phyloP scores from a whole-genome alignment of 176 grass and related monocot species.

The Chloris gayana region DNA sequence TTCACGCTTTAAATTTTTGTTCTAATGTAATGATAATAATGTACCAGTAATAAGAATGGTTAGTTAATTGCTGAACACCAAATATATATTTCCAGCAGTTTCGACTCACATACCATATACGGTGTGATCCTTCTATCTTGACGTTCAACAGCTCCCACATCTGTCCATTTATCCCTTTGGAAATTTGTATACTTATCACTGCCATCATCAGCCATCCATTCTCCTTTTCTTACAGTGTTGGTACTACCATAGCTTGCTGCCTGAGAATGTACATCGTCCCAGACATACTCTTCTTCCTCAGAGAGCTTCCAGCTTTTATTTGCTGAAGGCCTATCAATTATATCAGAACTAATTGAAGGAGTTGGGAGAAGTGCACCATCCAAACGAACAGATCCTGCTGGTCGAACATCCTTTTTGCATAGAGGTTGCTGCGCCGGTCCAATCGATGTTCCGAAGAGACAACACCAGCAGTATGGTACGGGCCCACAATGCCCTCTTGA shows the following conservation, averaged over 20 bases:
- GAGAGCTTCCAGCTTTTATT: conserved; percentile 89
- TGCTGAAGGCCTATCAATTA: conserved; percentile 51
- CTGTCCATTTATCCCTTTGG: conserved; percentile 61
- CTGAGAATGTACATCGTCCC: conserved; percentile 75
- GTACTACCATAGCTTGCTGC: conserved; percentile 45
- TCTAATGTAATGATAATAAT: neutral
- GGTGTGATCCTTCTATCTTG: conserved; percentile 46
- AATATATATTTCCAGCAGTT: conserved; percentile 6
- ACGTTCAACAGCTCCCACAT: conserved; percentile 36
- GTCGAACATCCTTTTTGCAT: conserved; percentile 46
- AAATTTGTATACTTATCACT: conserved; percentile 51
- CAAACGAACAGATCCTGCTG: conserved; percentile 51
- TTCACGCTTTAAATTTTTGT: neutral
- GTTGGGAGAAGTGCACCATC: conserved; percentile 50
- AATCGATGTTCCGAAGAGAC: conserved; percentile 47
- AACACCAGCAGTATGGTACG: conserved; percentile 42
- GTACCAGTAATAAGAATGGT: conserved; percentile 24
- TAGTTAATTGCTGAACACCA: neutral
- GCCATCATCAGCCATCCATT: conserved; percentile 51
- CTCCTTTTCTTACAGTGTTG: conserved; percentile 58
- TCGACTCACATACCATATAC: conserved; percentile 59
- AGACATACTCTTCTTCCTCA: conserved; percentile 96
- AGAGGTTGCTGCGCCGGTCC: conserved; percentile 46
- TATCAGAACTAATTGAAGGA: conserved; percentile 52
- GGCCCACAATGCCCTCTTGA: conserved; percentile 49